phyloP scores from a whole-genome alignment of 352 stramenopile genomes.

The Phytopythium helicoides region DNA sequence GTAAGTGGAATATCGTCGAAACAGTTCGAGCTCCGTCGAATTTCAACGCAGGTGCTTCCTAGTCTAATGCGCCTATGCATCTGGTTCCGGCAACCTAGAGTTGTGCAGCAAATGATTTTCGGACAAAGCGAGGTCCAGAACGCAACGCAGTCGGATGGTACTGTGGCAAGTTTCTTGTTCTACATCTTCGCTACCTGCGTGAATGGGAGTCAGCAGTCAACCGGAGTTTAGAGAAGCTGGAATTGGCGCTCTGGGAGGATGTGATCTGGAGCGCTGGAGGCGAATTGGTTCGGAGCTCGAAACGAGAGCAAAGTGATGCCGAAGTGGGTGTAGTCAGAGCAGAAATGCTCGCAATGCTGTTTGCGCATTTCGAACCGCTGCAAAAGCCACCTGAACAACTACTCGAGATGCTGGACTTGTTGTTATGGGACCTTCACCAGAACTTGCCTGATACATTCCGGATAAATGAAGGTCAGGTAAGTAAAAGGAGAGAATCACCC shows the following conservation, averaged over 20 bases:
- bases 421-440: conserved; percentile 16
- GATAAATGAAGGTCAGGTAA: too few species aligned
- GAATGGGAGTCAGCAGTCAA: conserved; percentile 11
- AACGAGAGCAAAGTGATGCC: background rate
- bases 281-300: background rate
- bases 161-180: conserved; percentile 36
- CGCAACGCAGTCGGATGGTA: conserved; percentile 22
- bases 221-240: background rate
- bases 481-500: too few species aligned
- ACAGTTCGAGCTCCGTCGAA: conserved; percentile 69
- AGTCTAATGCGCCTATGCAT: conserved; percentile 47
- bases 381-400: conserved; percentile 1
- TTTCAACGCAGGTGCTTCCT: conserved; percentile 55
- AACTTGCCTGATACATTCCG: too few species aligned
- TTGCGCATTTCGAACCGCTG: conserved; percentile 7
- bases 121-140: background rate
- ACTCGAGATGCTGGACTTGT: conserved; percentile 17
- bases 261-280: conserved; percentile 11
- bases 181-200: conserved; percentile 42
- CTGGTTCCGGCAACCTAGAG: conserved; percentile 39
- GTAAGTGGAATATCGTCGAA: conserved; percentile 39
- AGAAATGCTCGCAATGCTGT: conserved; percentile 26
- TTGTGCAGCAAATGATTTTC: conserved; percentile 12
- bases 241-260: conserved; percentile 6
- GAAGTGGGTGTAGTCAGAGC: conserved; percentile 20